Evolutionary conservation across 257 asterid species (phyloP).

Genomic region (Phtheirospermum japonicum): DNA sequence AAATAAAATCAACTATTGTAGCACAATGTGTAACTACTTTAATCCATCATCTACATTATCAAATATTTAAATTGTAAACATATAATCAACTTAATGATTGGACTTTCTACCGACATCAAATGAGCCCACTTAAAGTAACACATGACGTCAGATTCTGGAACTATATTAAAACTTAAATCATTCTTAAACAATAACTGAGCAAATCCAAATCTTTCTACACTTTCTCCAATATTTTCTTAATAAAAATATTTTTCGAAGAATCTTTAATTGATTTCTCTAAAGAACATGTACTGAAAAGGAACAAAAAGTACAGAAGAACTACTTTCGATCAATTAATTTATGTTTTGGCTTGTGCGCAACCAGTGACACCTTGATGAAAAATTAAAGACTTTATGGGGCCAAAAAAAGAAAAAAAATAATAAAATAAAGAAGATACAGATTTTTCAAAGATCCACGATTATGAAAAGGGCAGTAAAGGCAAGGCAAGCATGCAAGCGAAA

Average conservation of each 20-base stretch:
- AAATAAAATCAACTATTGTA: too few species aligned
- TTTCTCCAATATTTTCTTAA: neutral
- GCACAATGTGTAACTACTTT: neutral
- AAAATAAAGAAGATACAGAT: too few species aligned
- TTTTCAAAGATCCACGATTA: constrained; percentile 8
- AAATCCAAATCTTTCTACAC: neutral
- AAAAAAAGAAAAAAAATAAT: neutral
- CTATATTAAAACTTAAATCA: neutral
- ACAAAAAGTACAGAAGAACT: neutral
- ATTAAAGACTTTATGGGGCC: neutral
- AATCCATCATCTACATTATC: neutral
- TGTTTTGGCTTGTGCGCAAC: neutral
- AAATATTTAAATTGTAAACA: neutral
- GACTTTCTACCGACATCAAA: neutral
- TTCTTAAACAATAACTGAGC: neutral
- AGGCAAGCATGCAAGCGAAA: neutral
- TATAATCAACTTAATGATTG: neutral
- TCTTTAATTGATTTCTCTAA: neutral
- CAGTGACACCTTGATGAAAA: neutral
- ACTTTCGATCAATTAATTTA: neutral
- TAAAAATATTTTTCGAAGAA: neutral
- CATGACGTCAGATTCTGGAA: neutral
- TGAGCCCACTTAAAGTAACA: neutral
- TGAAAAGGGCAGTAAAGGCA: too few species aligned
- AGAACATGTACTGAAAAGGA: neutral